Base-by-base conservation (phyloP, 768 basidiomycete genomes). In the Tylopilus felleus region DNA sequence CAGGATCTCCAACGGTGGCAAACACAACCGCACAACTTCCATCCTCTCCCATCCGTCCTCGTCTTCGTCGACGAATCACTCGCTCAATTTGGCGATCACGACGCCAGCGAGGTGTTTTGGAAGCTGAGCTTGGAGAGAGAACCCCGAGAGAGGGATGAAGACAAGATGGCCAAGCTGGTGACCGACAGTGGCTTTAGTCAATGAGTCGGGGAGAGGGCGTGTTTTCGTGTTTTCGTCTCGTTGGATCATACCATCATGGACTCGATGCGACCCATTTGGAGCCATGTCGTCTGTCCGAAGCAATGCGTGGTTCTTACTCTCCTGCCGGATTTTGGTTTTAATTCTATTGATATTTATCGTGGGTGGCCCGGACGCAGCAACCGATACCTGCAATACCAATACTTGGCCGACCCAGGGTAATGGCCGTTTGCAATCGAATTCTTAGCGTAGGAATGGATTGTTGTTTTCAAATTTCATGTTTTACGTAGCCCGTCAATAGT, bases 1-100 rank as follows among this genome's bases (percentile, higher is more conserved):
- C 74, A 78, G 39, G 82, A 82, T 63, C 80, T 84, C 50, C 77
- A 82, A 57, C 75, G 77, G 23, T 81, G 81, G 67, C 82, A 84
- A 57, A 68, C 73, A 12, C 75, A 76, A 39, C 77, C 77, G 0
- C 84, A 82, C 68, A 82, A 82, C 60, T 73, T 84, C n/a, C 71
- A 73, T 9, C 69, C 68, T 4, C 72, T 80, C 13, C 71, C 71
- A 0, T 57, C 71, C 1, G 74, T 84, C 9, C 72, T 75, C 25
- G 70, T 69, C n/a, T 80, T 73, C 56, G 60, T 84, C 52, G 60
- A 75, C 28, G 68, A 73, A 14, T 65, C 73, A 8, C 65, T 83
- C 40, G 66, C 62, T n/a, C 65, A 67, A 48, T 71, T 70, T 58
- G 66, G 61, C 10, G 65, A 68, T 55, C 62, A 69, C 49, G 72